These are phyloP conservation scores for Aspergillus diversus DNA, from an alignment of 495 filamentous ascomycete genomes.

Conservation along the genomic window DNA sequence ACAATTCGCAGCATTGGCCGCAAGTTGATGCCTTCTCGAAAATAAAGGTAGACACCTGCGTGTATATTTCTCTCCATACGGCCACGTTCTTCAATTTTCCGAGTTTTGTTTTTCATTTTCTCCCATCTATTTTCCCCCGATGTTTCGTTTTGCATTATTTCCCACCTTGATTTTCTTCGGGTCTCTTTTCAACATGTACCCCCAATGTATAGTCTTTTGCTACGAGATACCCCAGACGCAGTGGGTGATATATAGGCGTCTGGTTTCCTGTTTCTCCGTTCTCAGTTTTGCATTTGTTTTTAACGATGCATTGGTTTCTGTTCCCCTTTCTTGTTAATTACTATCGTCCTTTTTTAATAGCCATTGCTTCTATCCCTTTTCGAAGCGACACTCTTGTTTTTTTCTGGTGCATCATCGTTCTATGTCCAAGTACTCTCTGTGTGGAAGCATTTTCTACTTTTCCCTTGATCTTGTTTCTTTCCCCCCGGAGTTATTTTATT, in stretches of 20 bases:
- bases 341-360: neutral
- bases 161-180: neutral
- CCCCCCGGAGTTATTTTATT: neutral
- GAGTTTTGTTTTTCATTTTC: neutral
- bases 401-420: neutral
- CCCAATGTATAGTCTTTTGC: neutral
- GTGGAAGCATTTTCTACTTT: neutral
- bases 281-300: neutral
- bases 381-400: neutral
- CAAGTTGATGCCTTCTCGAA: conserved; percentile 38
- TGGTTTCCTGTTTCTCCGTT: neutral
- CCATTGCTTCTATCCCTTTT: neutral
- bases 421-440: neutral
- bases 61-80: neutral
- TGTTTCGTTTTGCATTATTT: neutral
- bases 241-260: conserved; percentile 9
- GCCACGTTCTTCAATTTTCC: neutral
- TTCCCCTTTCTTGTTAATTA: neutral
- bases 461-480: neutral
- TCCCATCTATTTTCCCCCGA: neutral
- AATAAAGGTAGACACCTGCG: conserved; percentile 12
- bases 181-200: neutral
- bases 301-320: neutral
- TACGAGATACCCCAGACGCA: conserved; percentile 8
- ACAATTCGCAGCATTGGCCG: conserved; percentile 49